Conservation (phyloP, 805 yeast genomes). For the Lachancea sp. region DNA sequence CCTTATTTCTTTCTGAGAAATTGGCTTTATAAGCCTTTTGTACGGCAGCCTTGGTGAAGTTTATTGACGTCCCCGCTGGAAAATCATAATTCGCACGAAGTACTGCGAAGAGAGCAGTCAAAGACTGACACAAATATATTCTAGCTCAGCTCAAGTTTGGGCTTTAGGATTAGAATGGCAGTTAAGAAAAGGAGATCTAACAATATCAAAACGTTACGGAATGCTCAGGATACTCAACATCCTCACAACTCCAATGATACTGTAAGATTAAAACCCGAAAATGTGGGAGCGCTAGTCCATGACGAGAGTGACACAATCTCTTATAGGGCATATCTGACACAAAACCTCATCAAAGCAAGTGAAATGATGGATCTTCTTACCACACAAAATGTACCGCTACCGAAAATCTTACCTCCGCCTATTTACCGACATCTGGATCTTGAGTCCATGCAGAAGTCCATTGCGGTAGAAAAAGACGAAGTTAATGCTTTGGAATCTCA, state of each 20-base stretch:
- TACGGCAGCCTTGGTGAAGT: too few species aligned
- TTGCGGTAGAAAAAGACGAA: slow-evolving; percentile 14
- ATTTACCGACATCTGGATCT: slow-evolving; percentile 9
- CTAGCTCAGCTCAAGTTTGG: neutral
- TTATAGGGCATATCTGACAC: slow-evolving; percentile 23
- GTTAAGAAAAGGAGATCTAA: slow-evolving; percentile 25
- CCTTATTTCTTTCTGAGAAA: too few species aligned
- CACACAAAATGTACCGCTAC: slow-evolving; percentile 20
- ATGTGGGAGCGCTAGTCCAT: slow-evolving; percentile 23
- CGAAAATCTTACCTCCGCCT: slow-evolving; percentile 19
- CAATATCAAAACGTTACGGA: slow-evolving; percentile 14
- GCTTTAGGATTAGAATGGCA: slow-evolving; percentile 17
- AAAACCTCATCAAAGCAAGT: slow-evolving; percentile 22
- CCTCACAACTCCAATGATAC: slow-evolving; percentile 1
- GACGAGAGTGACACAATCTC: slow-evolving; percentile 33
- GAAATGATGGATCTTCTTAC: slow-evolving; percentile 22
- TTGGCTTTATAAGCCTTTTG: too few species aligned
- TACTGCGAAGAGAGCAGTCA: too few species aligned
- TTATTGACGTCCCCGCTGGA: too few species aligned
- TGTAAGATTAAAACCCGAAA: slow-evolving; percentile 22
- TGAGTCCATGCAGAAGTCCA: slow-evolving; percentile 11
- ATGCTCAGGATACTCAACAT: slow-evolving; percentile 6
- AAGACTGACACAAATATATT: too few species aligned
- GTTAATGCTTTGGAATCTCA: slow-evolving; percentile 4
- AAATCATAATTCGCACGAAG: too few species aligned